phyloP scores from a whole-genome alignment of 2,329 filamentous ascomycete species.

The Emmonsiellopsis sp. region DNA sequence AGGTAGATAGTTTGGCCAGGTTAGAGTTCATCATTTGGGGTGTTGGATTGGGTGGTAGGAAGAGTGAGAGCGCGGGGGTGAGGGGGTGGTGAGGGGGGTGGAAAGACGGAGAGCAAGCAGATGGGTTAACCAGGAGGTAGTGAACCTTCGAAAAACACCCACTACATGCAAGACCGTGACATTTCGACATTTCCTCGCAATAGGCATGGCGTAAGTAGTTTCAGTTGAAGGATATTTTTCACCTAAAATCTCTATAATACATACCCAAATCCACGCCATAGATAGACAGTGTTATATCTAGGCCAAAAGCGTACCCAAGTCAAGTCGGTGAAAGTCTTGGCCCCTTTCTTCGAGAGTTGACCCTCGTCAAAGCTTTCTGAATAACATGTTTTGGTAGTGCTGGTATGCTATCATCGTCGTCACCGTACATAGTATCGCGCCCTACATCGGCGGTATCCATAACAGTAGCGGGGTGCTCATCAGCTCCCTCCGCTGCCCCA shows the following conservation, averaged over 20 bases:
- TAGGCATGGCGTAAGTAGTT: no score
- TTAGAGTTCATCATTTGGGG: conserved; percentile 1
- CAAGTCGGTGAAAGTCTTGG: background rate
- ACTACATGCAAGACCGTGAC: no score
- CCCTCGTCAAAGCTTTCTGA: conserved; percentile 32
- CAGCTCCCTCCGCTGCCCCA: conserved; percentile 5
- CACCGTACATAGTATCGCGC: background rate
- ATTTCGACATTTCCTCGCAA: no score
- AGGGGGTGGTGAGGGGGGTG: no score
- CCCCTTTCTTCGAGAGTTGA: conserved; percentile 23
- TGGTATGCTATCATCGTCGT: conserved; percentile 30
- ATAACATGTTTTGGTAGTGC: conserved; percentile 32
- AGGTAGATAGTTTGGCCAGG: background rate
- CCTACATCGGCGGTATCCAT: background rate
- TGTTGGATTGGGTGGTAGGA: background rate
- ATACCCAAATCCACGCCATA: background rate
- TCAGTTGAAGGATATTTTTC: no score
- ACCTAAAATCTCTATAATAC: background rate
- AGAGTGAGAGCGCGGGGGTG: no score
- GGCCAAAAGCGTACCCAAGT: background rate
- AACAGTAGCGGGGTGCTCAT: conserved; percentile 7
- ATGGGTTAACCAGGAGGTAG: no score
- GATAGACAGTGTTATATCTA: background rate
- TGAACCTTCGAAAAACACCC: no score
- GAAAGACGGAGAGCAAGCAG: no score